A percentile compares a stretch with the other conserved stretches of the same genome.
These are phyloP conservation scores for Pezicula rhizophila DNA, from an alignment of 2,329 filamentous ascomycete genomes.

Conservation along the genomic window DNA sequence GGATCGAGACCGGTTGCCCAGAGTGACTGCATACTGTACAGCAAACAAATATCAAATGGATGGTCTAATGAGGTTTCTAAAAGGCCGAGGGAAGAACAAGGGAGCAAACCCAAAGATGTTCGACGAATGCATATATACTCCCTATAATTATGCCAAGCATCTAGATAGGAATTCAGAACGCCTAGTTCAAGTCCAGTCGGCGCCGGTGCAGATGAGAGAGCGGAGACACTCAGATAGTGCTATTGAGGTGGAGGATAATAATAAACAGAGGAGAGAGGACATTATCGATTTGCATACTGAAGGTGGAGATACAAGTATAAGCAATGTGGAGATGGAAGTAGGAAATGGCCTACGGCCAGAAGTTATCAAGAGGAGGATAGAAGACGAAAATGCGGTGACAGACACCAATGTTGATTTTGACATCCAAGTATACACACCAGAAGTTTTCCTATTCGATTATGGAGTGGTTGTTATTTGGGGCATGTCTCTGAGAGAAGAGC, in stretches of 20 bases:
- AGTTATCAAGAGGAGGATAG: constrained; percentile 22
- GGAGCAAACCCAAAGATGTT: constrained; percentile 86
- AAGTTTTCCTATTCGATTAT: constrained; percentile 95
- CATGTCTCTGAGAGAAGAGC: constrained; percentile 86
- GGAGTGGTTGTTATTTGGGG: constrained; percentile 98
- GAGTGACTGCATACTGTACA: constrained; percentile 95
- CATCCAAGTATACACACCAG: constrained; percentile 81
- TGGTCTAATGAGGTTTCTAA: constrained; percentile 81
- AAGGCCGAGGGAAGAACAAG: constrained; percentile 70
- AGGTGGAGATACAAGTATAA: constrained; percentile 25
- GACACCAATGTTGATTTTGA: constrained; percentile 65
- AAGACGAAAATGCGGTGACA: constrained; percentile 31
- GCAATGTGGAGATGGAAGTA: constrained; percentile 25
- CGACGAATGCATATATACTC: constrained; percentile 96
- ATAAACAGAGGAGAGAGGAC: constrained; percentile 49
- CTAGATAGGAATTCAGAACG: constrained; percentile 10
- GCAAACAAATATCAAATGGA: constrained; percentile 90
- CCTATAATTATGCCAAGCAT: constrained; percentile 69
- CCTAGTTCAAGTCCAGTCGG: constrained; percentile 20
- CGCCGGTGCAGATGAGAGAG: constrained; percentile 43
- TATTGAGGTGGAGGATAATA: constrained; percentile 58
- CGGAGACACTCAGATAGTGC: constrained; percentile 72
- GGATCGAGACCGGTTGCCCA: constrained; percentile 76
- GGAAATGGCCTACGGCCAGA: constrained; percentile 14
- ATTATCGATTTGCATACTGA: constrained; percentile 54